phyloP scores from a whole-genome alignment of 1,284 basidiomycete species.

The Boletus hoseneyae region DNA sequence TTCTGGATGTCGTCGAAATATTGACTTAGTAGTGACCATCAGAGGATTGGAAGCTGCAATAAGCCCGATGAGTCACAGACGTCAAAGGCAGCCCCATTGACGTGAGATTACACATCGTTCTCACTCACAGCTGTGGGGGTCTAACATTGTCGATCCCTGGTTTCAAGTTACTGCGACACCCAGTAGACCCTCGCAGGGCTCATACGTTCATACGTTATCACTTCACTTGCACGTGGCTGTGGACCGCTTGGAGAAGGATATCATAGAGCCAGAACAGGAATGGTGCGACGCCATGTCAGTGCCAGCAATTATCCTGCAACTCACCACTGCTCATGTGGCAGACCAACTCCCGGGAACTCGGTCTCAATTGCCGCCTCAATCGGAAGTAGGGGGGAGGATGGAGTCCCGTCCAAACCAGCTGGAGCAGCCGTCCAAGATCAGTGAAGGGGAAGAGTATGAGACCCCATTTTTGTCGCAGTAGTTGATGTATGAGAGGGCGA shows the following conservation, averaged over 20 bases:
- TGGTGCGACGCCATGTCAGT: background rate
- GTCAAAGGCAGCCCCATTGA: too few relatives aligned
- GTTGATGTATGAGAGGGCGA: background rate
- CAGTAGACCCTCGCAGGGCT: constrained; percentile 2
- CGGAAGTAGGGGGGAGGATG: background rate
- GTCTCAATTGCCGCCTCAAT: background rate
- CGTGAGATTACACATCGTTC: background rate
- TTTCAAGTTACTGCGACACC: background rate
- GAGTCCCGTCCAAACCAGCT: too few relatives aligned
- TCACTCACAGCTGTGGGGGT: background rate
- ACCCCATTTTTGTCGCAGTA: background rate
- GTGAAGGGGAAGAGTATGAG: background rate
- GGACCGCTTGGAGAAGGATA: too few relatives aligned
- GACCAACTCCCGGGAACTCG: background rate
- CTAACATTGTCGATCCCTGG: constrained; percentile 21
- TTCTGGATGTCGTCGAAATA: constrained; percentile 4
- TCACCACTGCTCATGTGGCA: background rate
- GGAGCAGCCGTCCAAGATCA: too few relatives aligned
- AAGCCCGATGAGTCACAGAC: background rate
- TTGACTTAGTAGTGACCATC: background rate
- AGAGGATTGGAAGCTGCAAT: constrained; percentile 1
- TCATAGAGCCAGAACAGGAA: too few relatives aligned
- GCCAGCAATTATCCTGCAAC: background rate
- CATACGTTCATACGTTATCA: constrained; percentile 31
- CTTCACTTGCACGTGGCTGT: constrained; percentile 2